Percentiles rank a stretch among this genome's conserved stretches.
phyloP scores from a whole-genome alignment of 129 eudicot species.

The Flaveria sonorensis region DNA sequence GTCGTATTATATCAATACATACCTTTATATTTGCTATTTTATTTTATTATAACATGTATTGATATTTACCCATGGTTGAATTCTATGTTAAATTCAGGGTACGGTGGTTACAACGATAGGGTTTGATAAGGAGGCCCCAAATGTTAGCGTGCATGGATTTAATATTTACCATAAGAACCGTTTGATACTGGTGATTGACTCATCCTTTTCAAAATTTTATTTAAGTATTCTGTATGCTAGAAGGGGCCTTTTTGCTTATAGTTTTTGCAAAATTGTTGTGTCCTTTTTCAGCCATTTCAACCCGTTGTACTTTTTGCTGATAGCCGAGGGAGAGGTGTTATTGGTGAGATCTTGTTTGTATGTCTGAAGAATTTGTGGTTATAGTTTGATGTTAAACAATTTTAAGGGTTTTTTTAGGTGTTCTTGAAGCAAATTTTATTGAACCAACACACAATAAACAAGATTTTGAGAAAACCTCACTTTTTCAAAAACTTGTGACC shows the following conservation, averaged over 20 bases:
- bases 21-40: background rate
- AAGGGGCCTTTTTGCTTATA: background rate
- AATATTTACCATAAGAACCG: constrained; percentile 94
- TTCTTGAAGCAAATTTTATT: constrained; percentile 81
- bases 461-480: constrained; percentile 87
- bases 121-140: constrained; percentile 85
- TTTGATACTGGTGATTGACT: constrained; percentile 72
- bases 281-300: constrained; percentile 58
- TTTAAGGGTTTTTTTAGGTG: constrained; percentile 45
- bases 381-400: background rate
- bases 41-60: background rate
- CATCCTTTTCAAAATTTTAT: background rate
- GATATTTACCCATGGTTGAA: background rate
- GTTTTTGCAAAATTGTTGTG: background rate
- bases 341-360: constrained; percentile 51
- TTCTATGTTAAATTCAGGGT: constrained; percentile 50
- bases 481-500: constrained; percentile 75
- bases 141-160: constrained; percentile 80
- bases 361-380: background rate
- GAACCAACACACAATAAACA: constrained; percentile 91
- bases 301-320: constrained; percentile 54
- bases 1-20: constrained; percentile 33
- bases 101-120: constrained; percentile 78
- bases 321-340: constrained; percentile 92
- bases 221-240: background rate